A percentile compares a stretch with the other conserved stretches of the same genome.
phyloP scores from a whole-genome alignment of 106 monocot genomes.

The Allium cepa region DNA sequence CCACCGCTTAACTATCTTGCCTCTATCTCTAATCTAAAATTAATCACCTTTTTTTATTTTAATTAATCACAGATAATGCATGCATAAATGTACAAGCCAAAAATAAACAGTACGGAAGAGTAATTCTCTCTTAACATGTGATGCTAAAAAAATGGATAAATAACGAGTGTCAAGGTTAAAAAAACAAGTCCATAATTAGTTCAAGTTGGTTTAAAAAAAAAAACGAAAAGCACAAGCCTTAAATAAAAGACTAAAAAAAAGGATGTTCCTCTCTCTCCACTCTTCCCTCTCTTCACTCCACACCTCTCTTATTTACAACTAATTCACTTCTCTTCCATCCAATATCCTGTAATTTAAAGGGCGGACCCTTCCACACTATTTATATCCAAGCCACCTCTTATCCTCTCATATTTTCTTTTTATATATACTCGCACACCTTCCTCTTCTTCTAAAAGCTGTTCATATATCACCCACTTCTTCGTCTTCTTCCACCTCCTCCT shows the following conservation, averaged over 20 bases:
- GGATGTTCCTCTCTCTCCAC: background rate
- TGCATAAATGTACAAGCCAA: background rate
- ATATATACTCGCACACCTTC: background rate
- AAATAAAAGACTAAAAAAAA: too few relatives aligned
- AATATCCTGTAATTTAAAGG: constrained; percentile 3
- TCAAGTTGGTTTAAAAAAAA: background rate
- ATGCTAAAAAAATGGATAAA: background rate
- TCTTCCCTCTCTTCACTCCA: background rate
- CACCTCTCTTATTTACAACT: background rate
- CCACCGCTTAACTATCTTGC: background rate
- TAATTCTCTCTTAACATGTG: background rate
- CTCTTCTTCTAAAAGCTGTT: background rate
- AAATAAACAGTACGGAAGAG: background rate
- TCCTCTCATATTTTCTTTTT: background rate
- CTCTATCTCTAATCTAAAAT: background rate
- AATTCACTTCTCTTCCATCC: background rate
- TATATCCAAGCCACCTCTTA: background rate
- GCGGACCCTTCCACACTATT: constrained; percentile 18
- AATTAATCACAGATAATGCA: background rate
- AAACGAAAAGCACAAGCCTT: background rate
- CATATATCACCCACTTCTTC: background rate
- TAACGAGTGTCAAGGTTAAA: background rate
- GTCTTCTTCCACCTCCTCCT: background rate
- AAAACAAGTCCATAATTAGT: background rate
- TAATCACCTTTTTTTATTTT: background rate